Evolutionary conservation across 371 early-diverging fungal species (phyloP).

Genomic region (Lichtheimia ornata): DNA sequence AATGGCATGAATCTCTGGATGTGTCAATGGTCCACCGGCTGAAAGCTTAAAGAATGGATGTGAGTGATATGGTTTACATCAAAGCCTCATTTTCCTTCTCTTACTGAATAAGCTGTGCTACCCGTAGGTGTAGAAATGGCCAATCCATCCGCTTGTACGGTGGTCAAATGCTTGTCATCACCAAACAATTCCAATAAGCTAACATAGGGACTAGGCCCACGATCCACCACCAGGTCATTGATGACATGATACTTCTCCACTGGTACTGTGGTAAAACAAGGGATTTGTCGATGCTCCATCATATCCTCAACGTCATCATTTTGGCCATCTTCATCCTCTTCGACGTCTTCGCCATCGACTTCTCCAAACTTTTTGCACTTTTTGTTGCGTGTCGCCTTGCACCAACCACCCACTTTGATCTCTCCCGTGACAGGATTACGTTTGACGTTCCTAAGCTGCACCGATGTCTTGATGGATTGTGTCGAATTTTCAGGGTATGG

Average conservation of each 20-base stretch:
- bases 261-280: conserved; percentile 52
- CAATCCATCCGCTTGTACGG: conserved; percentile 90
- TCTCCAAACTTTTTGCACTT: conserved; percentile 48
- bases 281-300: conserved; percentile 37
- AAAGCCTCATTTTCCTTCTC: conserved; percentile 4
- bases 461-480: conserved; percentile 16
- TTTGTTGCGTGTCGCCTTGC: conserved; percentile 6
- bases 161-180: conserved; percentile 82
- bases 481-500: conserved; percentile 30
- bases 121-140: conserved; percentile 95
- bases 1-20: conserved; percentile 91
- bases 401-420: conserved; percentile 48
- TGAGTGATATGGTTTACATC: too few species aligned
- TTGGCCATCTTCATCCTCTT: conserved; percentile 16
- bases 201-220: conserved; percentile 91
- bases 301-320: conserved; percentile 8
- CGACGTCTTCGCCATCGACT: conserved; percentile 40
- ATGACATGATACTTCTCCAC: conserved; percentile 68
- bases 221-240: conserved; percentile 86
- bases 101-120: conserved; percentile 93
- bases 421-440: conserved; percentile 52
- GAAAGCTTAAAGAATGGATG: conserved; percentile 55
- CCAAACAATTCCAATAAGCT: conserved; percentile 89
- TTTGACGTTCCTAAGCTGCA: conserved; percentile 40
- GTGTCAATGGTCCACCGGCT: conserved; percentile 93